Percentiles rank a stretch among this genome's conserved stretches.
These are phyloP conservation scores for Tardiomyces blankii DNA, from an alignment of 1,139 yeast genomes.

Conservation along the genomic window DNA sequence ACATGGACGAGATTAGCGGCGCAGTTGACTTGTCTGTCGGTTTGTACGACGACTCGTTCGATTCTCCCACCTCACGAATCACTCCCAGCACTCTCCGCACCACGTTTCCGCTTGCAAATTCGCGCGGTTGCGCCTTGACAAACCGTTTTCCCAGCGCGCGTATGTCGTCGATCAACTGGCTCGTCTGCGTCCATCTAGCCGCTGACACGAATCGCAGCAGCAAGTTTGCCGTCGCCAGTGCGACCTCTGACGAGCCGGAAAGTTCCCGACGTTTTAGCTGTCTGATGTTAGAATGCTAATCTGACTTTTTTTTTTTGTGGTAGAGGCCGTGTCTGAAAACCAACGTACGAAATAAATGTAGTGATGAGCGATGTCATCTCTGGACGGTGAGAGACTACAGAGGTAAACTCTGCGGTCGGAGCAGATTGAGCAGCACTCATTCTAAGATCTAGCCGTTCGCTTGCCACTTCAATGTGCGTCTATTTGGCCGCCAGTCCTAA, in stretches of 20 bases:
- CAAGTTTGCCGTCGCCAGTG: conserved; percentile 77
- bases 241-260: conserved; percentile 64
- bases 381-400: too few relatives aligned
- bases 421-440: too few relatives aligned
- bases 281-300: conserved; percentile 9
- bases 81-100: conserved; percentile 82
- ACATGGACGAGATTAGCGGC: conserved; percentile 76
- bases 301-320: too few relatives aligned
- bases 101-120: conserved; percentile 81
- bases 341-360: too few relatives aligned
- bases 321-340: too few relatives aligned
- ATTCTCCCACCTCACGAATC: conserved; percentile 77
- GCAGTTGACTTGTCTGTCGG: conserved; percentile 10
- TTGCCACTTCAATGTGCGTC: too few relatives aligned
- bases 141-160: conserved; percentile 34
- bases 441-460: too few relatives aligned
- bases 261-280: conserved; percentile 64
- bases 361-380: too few relatives aligned
- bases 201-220: conserved; percentile 83
- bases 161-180: conserved; percentile 59
- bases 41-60: conserved; percentile 24
- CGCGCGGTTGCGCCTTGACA: conserved; percentile 37
- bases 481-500: too few relatives aligned
- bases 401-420: too few relatives aligned
- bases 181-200: conserved; percentile 74